These are phyloP conservation scores for Sporisorium graminicola DNA, from an alignment of 1,284 basidiomycete genomes.

Conservation along the genomic window DNA sequence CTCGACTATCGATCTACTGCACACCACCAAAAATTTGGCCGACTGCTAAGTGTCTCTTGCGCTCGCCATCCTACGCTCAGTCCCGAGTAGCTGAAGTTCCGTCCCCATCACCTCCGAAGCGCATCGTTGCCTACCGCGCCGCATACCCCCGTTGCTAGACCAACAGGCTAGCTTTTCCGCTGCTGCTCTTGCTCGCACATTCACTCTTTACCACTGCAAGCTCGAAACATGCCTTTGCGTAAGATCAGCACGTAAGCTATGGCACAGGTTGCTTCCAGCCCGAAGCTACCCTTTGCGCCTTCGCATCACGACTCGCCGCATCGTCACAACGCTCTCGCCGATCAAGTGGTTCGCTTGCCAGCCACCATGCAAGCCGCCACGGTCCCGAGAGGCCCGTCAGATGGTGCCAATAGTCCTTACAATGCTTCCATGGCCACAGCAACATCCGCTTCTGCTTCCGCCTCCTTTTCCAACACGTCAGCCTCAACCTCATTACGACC, in stretches of 20 bases:
- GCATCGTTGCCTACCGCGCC: neutral
- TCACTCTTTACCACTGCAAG: neutral
- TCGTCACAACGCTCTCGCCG: slow-evolving; percentile 16
- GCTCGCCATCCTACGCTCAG: neutral
- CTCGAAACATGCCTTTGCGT: slow-evolving; percentile 40
- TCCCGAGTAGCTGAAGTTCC: neutral
- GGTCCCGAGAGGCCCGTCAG: slow-evolving; percentile 5
- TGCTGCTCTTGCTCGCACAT: neutral
- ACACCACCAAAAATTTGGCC: neutral
- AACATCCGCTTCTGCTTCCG: slow-evolving; percentile 9
- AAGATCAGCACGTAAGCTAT: slow-evolving; percentile 30
- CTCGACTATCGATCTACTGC: slow-evolving; percentile 1
- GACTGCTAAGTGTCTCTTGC: neutral
- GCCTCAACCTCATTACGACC: slow-evolving; percentile 18
- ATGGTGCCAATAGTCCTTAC: slow-evolving; percentile 11
- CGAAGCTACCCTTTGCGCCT: slow-evolving; percentile 26
- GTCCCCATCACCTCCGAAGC: neutral
- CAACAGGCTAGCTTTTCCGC: neutral
- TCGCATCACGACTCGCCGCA: slow-evolving; percentile 24
- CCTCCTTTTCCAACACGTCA: neutral
- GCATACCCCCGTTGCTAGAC: neutral
- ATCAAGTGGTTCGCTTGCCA: slow-evolving; percentile 19
- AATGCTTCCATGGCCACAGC: neutral
- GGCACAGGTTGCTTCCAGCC: slow-evolving; percentile 46
- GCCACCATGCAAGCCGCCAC: slow-evolving; percentile 21